Evolutionary conservation across 768 basidiomycete genomes (phyloP).

Genomic region (Boletus subcaerulescens): DNA sequence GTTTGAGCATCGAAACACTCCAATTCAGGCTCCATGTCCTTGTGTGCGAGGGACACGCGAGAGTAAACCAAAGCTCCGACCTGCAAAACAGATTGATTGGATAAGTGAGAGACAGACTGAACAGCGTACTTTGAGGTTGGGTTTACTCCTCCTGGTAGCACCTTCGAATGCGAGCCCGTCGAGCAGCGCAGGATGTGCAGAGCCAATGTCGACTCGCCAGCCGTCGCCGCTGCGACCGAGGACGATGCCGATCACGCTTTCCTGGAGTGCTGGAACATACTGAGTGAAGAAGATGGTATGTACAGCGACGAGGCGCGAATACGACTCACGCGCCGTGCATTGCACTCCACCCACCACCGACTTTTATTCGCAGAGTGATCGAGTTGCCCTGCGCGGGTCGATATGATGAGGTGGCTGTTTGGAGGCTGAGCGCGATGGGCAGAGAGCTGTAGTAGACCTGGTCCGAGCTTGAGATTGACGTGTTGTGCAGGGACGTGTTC

Average conservation of each 20-base stretch:
- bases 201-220: slow-evolving; percentile 92
- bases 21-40: slow-evolving; percentile 97
- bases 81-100: slow-evolving; percentile 39
- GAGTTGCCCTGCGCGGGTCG: slow-evolving; percentile 70
- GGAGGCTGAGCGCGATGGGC: slow-evolving; percentile 14
- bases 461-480: slow-evolving; percentile 82
- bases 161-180: slow-evolving; percentile 95
- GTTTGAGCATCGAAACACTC: slow-evolving; percentile 96
- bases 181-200: slow-evolving; percentile 78
- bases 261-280: slow-evolving; percentile 91
- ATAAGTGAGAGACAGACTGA: background rate
- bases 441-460: slow-evolving; percentile 62
- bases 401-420: slow-evolving; percentile 33
- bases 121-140: slow-evolving; percentile 77
- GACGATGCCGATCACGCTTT: slow-evolving; percentile 84
- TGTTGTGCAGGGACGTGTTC: slow-evolving; percentile 72
- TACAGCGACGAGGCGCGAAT: background rate
- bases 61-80: slow-evolving; percentile 91
- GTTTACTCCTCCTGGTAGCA: slow-evolving; percentile 91
- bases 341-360: slow-evolving; percentile 88
- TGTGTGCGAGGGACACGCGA: slow-evolving; percentile 88
- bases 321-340: slow-evolving; percentile 71
- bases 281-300: slow-evolving; percentile 30
- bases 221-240: slow-evolving; percentile 81
- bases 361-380: slow-evolving; percentile 68